Percentiles rank a stretch among this genome's conserved stretches.
phyloP scores from a whole-genome alignment of 1,139 yeast species.

The Geotrichum klebahnii region DNA sequence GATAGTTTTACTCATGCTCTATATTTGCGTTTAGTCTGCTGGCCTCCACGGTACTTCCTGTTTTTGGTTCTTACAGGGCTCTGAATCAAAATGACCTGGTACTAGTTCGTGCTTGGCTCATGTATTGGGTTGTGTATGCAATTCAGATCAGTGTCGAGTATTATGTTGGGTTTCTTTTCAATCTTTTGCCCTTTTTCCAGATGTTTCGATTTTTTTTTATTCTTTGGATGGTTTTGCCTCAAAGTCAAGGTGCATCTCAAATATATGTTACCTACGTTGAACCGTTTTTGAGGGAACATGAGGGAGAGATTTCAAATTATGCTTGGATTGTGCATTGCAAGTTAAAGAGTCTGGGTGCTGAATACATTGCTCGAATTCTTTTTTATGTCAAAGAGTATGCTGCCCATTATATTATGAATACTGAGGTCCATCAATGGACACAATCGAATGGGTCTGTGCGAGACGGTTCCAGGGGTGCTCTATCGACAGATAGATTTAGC shows the following conservation, averaged over 20 bases:
- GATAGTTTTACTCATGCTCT: no score
- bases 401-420: slow-evolving; percentile 5
- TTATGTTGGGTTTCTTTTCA: slow-evolving; percentile 42
- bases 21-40: slow-evolving; percentile 30
- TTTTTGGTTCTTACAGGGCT: slow-evolving; percentile 56
- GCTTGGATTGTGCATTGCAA: slow-evolving; percentile 28
- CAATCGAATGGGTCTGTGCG: no score
- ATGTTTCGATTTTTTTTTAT: slow-evolving; percentile 42
- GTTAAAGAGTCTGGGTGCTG: slow-evolving; percentile 27
- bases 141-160: slow-evolving; percentile 44
- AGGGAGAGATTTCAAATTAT: slow-evolving; percentile 33
- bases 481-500: no score
- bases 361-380: slow-evolving; percentile 25
- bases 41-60: slow-evolving; percentile 50
- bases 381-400: slow-evolving; percentile 15
- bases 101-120: slow-evolving; percentile 54
- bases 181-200: slow-evolving; percentile 50
- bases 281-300: slow-evolving; percentile 37
- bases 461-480: slow-evolving; percentile 9
- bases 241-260: slow-evolving; percentile 41
- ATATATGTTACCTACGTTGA: slow-evolving; percentile 35
- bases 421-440: slow-evolving; percentile 5
- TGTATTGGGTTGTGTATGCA: slow-evolving; percentile 58
- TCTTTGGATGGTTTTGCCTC: slow-evolving; percentile 54
- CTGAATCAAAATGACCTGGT: slow-evolving; percentile 47